Evolutionary conservation across 2,329 filamentous ascomycete species (phyloP), one percentile per base, ranked within the genome.

Genomic region (Neonectria coccinea): DNA sequence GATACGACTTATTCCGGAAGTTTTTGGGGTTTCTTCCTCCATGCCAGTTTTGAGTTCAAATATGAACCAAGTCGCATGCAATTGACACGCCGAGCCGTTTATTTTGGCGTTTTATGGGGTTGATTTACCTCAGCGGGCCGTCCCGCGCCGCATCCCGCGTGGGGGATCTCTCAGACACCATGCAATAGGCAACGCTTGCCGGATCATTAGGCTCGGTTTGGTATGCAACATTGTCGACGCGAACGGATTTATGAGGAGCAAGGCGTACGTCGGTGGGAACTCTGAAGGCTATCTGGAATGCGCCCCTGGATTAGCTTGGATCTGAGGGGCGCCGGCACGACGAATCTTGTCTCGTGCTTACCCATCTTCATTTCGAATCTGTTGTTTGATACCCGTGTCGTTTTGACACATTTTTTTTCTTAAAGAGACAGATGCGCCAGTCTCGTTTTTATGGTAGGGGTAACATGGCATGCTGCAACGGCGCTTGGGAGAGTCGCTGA

Each of bases 321-420:
- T 64, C 27, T 18, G 29, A 27, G 33, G 41, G 12, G 44, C 50
- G 61, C 36, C 29, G 51, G 27, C 16, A 54, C 18, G 22, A 54
- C 18, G 22, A 55, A 27, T 50, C 31, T 27, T 56, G 42, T 54
- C 51, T 22, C 44, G 51, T 51, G 56, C 16, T 53, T 50, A 22
- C 50, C 50, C 54, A 55, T 67, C 51, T 73, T 71, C 64, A 53
- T 69, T 74, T 74, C 71, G 71, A 39, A 64, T 54, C 41, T 71
- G 65, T 72, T 72, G 63, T 71, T 73, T 73, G 73, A 75, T 75
- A 75, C 73, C 73, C 68, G 59, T 53, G 48, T 59, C 22, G 27
- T 31, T 18, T 33, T 55, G 9, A 44, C 36, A 16, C 29, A 39
- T 39, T 39, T 45, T 52, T 64, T 52, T 56, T 50, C 61, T 67